phyloP scores from a whole-genome alignment of 768 basidiomycete genomes.

The Chalciporus sphaerocephalus region DNA sequence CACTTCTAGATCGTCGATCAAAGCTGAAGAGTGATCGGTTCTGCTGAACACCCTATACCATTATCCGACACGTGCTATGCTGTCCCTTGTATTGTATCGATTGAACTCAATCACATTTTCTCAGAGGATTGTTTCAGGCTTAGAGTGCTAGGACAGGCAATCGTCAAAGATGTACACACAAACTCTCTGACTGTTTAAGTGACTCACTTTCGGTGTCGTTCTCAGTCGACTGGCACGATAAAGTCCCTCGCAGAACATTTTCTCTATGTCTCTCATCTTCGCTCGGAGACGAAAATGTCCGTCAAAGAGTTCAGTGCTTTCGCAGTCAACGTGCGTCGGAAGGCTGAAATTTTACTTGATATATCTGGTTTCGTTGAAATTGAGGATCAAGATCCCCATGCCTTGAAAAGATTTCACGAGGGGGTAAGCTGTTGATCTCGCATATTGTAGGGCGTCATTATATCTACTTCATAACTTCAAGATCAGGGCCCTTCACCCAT shows the following conservation, averaged over 20 bases:
- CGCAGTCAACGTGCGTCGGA: constrained; percentile 4
- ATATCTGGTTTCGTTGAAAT: not conserved
- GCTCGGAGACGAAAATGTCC: not conserved
- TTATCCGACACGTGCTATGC: constrained; percentile 12
- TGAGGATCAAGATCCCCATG: constrained; percentile 12
- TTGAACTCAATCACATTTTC: constrained; percentile 7
- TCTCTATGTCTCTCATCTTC: not conserved
- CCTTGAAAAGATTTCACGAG: constrained; percentile 11
- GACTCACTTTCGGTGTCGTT: no score
- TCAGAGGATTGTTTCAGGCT: constrained; percentile 2
- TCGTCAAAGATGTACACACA: constrained; percentile 3
- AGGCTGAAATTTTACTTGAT: constrained; percentile 1
- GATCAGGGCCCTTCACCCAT: not conserved
- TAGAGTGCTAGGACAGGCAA: constrained; percentile 2
- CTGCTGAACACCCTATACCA: constrained; percentile 30
- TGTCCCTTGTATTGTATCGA: constrained; percentile 14
- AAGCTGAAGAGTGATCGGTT: constrained; percentile 72
- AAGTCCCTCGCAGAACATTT: not conserved
- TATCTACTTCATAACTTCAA: no score
- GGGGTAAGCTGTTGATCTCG: constrained; percentile 4
- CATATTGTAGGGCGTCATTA: not conserved
- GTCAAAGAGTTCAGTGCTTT: not conserved
- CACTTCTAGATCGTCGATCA: constrained; percentile 70
- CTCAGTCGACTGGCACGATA: constrained; percentile 1
- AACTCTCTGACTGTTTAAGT: not conserved